A percentile compares a stretch with the other conserved stretches of the same genome.
These are phyloP conservation scores for Trypanosoma caninum DNA, from an alignment of 208 protist genomes.

Conservation along the genomic window DNA sequence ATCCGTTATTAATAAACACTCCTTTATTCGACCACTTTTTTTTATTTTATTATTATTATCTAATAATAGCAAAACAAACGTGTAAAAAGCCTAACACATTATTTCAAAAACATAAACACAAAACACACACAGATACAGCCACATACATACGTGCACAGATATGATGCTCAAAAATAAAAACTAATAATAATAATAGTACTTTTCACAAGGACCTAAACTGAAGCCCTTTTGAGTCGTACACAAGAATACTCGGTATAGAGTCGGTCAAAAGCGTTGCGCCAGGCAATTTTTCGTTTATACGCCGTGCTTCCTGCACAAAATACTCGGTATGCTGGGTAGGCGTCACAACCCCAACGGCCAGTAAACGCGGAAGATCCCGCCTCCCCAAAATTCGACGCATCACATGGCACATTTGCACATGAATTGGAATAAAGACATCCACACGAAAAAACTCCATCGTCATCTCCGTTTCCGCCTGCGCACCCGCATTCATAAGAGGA, in stretches of 20 bases:
- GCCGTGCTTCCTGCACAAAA: slow-evolving; percentile 16
- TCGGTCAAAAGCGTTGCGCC: background rate
- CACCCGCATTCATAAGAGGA: background rate
- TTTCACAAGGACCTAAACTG: slow-evolving; percentile 2
- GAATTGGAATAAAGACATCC: slow-evolving; percentile 43
- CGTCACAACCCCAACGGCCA: slow-evolving; percentile 34
- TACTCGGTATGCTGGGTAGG: slow-evolving; percentile 28
- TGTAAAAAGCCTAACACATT: slow-evolving; percentile 18
- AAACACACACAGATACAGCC: slow-evolving; percentile 8
- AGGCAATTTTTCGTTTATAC: background rate
- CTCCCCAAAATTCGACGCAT: slow-evolving; percentile 37
- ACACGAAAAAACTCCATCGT: slow-evolving; percentile 54
- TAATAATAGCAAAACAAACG: slow-evolving; percentile 15
- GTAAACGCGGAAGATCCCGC: slow-evolving; percentile 1
- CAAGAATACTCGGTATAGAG: slow-evolving; percentile 8
- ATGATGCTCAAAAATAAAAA: too few species aligned
- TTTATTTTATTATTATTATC: too few species aligned
- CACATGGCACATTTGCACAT: slow-evolving; percentile 46
- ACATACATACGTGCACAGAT: slow-evolving; percentile 4
- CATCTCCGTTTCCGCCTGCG: background rate
- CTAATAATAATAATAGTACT: background rate
- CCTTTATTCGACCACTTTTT: too few species aligned
- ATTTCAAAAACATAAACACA: background rate
- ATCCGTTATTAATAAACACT: too few species aligned
- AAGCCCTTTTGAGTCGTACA: slow-evolving; percentile 19